Percentiles rank a stretch among this genome's conserved stretches.
These are phyloP conservation scores for Aspergillus homomorphus DNA, from an alignment of 495 filamentous ascomycete genomes.

Conservation along the genomic window DNA sequence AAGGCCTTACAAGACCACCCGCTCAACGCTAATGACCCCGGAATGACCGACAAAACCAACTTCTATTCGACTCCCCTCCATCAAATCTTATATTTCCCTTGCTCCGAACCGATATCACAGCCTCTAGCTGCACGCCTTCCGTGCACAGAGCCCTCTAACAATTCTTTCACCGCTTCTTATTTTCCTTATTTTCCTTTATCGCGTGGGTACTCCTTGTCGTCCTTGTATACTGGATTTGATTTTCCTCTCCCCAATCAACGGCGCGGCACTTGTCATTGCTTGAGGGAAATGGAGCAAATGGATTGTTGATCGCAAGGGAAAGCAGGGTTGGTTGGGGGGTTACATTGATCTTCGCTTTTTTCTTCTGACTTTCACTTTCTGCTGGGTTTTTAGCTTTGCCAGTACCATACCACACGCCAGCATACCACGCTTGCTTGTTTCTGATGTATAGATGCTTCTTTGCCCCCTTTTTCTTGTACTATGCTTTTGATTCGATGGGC, in stretches of 20 bases:
- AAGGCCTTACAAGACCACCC: conserved; percentile 44
- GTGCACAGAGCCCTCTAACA: conserved; percentile 1
- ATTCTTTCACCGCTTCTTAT: not conserved
- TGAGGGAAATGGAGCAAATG: not conserved
- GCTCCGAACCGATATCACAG: conserved; percentile 13
- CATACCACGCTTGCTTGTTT: conserved; percentile 5
- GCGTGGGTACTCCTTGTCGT: not conserved
- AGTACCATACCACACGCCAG: conserved; percentile 1
- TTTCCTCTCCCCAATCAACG: not conserved
- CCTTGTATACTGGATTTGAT: not conserved
- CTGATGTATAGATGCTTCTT: conserved; percentile 12
- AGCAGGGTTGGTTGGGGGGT: not conserved
- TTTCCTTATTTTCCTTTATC: not conserved
- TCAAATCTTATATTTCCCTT: conserved; percentile 14
- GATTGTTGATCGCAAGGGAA: not conserved
- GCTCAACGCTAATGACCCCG: conserved; percentile 39
- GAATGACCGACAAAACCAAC: conserved; percentile 23
- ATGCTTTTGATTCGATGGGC: not conserved
- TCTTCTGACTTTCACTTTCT: conserved; percentile 1
- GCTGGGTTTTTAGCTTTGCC: not conserved
- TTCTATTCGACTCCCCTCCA: conserved; percentile 6
- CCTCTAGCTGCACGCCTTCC: conserved; percentile 9
- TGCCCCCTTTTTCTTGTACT: too few relatives aligned
- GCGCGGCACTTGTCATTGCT: not conserved
- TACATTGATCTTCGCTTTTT: not conserved